Conservation (phyloP, 352 stramenopile genomes). For the Phytophthora citrophthora region DNA sequence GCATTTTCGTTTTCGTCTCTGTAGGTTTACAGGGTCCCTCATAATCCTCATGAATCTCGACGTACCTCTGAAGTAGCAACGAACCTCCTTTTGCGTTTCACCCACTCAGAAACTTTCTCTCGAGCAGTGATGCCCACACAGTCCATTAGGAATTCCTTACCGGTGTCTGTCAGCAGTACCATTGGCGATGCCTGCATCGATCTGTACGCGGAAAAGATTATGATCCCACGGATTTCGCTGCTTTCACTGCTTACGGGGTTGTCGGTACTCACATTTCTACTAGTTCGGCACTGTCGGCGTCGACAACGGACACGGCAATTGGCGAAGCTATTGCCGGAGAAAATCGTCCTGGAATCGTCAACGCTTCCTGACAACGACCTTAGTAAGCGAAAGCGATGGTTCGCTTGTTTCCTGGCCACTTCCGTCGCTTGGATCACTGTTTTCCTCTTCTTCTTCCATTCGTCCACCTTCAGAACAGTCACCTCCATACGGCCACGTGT, state of each 20-base stretch:
- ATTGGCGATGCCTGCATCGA: slow-evolving; percentile 41
- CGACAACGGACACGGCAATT: slow-evolving; percentile 19
- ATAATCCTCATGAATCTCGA: too few species aligned
- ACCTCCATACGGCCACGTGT: slow-evolving; percentile 37
- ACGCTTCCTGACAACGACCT: slow-evolving; percentile 1
- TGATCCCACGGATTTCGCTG: slow-evolving; percentile 51
- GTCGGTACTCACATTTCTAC: slow-evolving; percentile 6
- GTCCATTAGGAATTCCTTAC: too few species aligned
- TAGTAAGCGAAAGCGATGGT: slow-evolving; percentile 25
- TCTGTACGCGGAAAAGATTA: slow-evolving; percentile 46
- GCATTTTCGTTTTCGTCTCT: too few species aligned
- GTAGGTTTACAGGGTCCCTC: too few species aligned
- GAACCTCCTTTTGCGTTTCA: too few species aligned
- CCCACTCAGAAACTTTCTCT: too few species aligned
- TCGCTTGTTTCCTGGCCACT: slow-evolving; percentile 37
- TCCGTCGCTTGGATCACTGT: slow-evolving; percentile 43
- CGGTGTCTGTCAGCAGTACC: neutral
- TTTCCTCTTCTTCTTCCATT: slow-evolving; percentile 46
- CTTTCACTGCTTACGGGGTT: slow-evolving; percentile 34
- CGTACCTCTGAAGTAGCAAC: too few species aligned
- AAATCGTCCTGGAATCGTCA: slow-evolving; percentile 16
- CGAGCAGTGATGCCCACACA: too few species aligned
- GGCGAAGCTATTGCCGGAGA: slow-evolving; percentile 22
- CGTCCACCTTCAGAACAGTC: slow-evolving; percentile 28
- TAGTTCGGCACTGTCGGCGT: slow-evolving; percentile 12